Conservation (phyloP, 164 flowering plant species). For the Macadamia tetraphylla region DNA sequence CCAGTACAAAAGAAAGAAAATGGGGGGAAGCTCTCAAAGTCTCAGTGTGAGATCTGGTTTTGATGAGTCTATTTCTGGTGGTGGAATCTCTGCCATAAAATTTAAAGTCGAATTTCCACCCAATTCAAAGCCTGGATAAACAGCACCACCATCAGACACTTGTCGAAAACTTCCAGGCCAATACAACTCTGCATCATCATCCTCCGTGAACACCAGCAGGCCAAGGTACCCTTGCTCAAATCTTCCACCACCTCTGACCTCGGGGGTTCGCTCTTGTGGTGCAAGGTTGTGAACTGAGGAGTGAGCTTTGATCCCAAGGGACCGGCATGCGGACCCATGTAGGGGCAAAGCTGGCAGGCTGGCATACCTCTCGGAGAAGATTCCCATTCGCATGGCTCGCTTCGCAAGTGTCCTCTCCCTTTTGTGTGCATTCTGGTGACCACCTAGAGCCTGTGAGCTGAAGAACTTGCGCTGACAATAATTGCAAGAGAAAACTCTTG, state of each 20-base stretch:
- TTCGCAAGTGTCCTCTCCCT: conserved; percentile 78
- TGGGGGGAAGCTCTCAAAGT: conserved; percentile 29
- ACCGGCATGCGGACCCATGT: conserved; percentile 53
- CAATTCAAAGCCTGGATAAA: conserved; percentile 9
- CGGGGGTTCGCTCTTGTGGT: conserved; percentile 25
- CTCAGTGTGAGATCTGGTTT: conserved; percentile 67
- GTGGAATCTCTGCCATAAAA: conserved; percentile 27
- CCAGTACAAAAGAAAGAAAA: neutral
- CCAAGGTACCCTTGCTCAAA: conserved; percentile 48
- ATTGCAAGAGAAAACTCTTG: conserved; percentile 81
- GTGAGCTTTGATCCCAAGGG: conserved; percentile 75
- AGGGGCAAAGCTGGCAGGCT: conserved; percentile 75
- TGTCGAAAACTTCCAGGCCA: conserved; percentile 89
- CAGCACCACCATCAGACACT: conserved; percentile 16
- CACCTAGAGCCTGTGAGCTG: conserved; percentile 87
- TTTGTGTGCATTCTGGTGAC: conserved; percentile 90
- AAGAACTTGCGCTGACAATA: conserved; percentile 76
- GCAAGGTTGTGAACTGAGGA: conserved; percentile 37
- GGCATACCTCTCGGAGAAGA: conserved; percentile 54
- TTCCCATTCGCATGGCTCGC: conserved; percentile 74
- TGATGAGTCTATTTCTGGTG: conserved; percentile 29
- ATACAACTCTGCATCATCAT: conserved; percentile 42
- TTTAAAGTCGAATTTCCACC: conserved; percentile 26
- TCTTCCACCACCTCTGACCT: conserved; percentile 38
- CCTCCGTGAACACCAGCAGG: conserved; percentile 46